Evolutionary conservation across 768 basidiomycete genomes (phyloP).

Genomic region (Omphalotus guepiniiformis): DNA sequence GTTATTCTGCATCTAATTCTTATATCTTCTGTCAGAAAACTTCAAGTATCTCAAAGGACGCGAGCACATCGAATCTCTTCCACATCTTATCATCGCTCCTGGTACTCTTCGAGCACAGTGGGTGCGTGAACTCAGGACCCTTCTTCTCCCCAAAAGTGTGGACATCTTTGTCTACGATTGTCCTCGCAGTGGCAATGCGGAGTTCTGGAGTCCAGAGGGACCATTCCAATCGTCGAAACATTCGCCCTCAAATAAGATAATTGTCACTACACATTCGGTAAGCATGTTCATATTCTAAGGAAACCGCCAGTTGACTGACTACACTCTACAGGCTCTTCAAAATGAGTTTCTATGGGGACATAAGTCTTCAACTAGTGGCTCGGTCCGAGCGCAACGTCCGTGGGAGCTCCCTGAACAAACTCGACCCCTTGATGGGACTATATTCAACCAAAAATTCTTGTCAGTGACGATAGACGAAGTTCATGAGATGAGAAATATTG

Average conservation of each 20-base stretch:
- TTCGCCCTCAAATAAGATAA: constrained; percentile 1
- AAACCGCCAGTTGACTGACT: neutral
- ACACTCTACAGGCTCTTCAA: constrained; percentile 14
- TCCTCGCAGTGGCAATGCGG: neutral
- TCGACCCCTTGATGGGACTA: neutral
- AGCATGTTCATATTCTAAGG: neutral
- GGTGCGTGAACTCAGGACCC: constrained; percentile 8
- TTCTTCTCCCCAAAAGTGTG: constrained; percentile 4
- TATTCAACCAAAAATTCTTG: constrained; percentile 18
- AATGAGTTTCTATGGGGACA: constrained; percentile 8
- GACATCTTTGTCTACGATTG: constrained; percentile 9
- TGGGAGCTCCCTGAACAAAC: constrained; percentile 15
- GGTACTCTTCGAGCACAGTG: constrained; percentile 9
- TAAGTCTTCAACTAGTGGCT: neutral
- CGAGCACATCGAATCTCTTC: no score
- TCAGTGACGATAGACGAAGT: constrained; percentile 18
- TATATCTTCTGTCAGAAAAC: no score
- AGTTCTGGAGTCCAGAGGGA: constrained; percentile 10
- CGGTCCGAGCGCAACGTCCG: constrained; percentile 6
- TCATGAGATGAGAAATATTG: constrained; percentile 19
- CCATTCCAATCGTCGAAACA: constrained; percentile 7
- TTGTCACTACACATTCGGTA: constrained; percentile 11
- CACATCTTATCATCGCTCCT: no score
- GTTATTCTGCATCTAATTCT: no score
- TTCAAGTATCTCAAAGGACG: no score